Base-by-base conservation (phyloP, 306 rosid species). In the Castanea mollissima region DNA sequence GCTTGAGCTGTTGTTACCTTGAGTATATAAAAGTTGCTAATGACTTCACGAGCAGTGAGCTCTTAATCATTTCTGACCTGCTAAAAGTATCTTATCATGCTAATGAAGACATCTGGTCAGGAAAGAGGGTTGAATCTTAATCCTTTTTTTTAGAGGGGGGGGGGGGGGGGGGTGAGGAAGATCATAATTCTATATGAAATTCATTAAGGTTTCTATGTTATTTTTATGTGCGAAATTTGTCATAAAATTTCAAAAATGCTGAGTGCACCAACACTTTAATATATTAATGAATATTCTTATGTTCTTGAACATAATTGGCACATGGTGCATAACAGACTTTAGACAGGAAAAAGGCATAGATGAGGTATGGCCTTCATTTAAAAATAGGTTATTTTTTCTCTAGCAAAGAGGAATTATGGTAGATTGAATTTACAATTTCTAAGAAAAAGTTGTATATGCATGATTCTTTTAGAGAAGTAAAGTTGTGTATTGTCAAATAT, bases 271-370 rank as follows among this genome's bases (percentile, higher is more conserved):
- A 25, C 75, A 77, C 55, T 20, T 82, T 44, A 78, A 78, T 64
- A 25, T 31, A 14, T 18, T 55, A 55, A 32, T 32, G 35, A 0
- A 32, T 32, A 32, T 54, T 84, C 41, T 63, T 86, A 94, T 97
- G 97, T 94, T 83, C 86, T 94, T 76, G 97, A 94, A 84, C 97
- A 97, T 76, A 94, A 90, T 78, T 94, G 97, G 95, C 99, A 94
- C 79, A 85, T 91, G 83, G 90, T 94, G 99, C 89, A 90, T 86
- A 86, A 75, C 82, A 85, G 94, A 82, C 91, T 94, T 84, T 95
- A 92, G 82, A 86, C 95, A 23, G 38, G 95, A 92, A 71, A 94
- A 88, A 83, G 91, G 95, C 88, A 85, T 94, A 85, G 97, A 94
- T 74, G 99, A 94, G 93, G 97, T 91, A 67, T 55, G 73, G 74